Conservation (phyloP, 129 eudicot species). For the Flaveria brownii region DNA sequence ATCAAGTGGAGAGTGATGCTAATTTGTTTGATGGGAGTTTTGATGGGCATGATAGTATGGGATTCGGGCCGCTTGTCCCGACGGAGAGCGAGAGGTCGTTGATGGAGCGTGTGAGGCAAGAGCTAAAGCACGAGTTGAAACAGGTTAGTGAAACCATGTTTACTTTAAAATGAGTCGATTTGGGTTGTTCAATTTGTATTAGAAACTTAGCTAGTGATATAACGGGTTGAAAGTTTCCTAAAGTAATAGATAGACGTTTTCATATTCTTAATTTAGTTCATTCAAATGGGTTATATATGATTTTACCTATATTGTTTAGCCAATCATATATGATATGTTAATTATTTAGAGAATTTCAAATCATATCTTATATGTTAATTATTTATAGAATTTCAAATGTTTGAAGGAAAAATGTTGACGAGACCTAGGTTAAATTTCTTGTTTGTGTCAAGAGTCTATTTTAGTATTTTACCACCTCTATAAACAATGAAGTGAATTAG, state of each 20-base stretch:
- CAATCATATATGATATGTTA: neutral
- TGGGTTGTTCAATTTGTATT: neutral
- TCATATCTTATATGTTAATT: neutral
- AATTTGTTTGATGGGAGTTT: constrained; percentile 81
- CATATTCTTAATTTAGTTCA: too few relatives aligned
- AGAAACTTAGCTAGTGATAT: too few relatives aligned
- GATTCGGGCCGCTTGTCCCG: constrained; percentile 83
- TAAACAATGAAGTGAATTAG: neutral
- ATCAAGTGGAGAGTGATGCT: constrained; percentile 66
- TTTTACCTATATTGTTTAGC: neutral
- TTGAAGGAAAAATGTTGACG: too few relatives aligned
- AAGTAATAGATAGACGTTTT: too few relatives aligned
- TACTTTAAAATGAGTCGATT: neutral
- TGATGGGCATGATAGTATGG: constrained; percentile 77
- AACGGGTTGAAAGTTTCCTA: neutral
- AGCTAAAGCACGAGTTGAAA: constrained; percentile 79
- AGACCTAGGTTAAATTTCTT: too few relatives aligned
- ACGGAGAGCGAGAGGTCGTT: constrained; percentile 82
- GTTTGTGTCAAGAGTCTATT: too few relatives aligned
- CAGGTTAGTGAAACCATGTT: constrained; percentile 38
- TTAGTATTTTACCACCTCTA: neutral
- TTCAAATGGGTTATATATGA: too few relatives aligned
- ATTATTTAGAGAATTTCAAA: neutral
- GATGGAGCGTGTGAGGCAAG: constrained; percentile 90
- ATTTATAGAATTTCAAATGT: neutral